These are phyloP conservation scores for Trichomonas gallinae DNA, from an alignment of 208 protist genomes.

Conservation along the genomic window DNA sequence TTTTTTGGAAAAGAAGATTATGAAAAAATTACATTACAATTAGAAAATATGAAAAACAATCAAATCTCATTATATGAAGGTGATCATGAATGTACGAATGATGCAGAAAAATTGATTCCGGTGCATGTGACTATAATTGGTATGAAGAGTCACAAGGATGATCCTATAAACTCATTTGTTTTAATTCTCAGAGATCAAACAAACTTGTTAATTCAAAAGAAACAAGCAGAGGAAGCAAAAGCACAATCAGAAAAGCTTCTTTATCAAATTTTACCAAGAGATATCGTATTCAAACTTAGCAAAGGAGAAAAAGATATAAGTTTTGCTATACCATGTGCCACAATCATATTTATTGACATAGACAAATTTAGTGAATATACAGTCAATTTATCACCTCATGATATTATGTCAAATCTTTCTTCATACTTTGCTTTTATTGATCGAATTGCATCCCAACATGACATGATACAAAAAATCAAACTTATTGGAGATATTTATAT, in stretches of 20 bases:
- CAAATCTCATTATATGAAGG: background rate
- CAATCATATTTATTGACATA: background rate
- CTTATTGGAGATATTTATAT: too few species aligned
- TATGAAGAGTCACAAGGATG: background rate
- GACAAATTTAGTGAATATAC: background rate
- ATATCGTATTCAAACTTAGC: background rate
- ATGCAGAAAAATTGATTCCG: background rate
- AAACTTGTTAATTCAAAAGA: background rate
- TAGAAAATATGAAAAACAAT: background rate
- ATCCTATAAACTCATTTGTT: background rate
- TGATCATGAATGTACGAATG: background rate
- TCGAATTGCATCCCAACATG: background rate
- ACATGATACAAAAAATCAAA: background rate
- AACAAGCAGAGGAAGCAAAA: background rate
- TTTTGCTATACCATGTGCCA: background rate
- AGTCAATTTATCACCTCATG: background rate
- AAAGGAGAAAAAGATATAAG: background rate
- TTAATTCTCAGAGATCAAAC: background rate
- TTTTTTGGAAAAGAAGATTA: background rate
- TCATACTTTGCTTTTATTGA: background rate
- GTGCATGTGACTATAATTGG: background rate
- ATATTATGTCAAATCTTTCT: background rate
- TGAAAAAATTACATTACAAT: background rate
- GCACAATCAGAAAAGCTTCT: background rate
- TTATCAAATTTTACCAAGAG: too few species aligned